These are phyloP conservation scores for Panicum miliaceum DNA, from an alignment of 176 grass and related monocot genomes.

Conservation along the genomic window DNA sequence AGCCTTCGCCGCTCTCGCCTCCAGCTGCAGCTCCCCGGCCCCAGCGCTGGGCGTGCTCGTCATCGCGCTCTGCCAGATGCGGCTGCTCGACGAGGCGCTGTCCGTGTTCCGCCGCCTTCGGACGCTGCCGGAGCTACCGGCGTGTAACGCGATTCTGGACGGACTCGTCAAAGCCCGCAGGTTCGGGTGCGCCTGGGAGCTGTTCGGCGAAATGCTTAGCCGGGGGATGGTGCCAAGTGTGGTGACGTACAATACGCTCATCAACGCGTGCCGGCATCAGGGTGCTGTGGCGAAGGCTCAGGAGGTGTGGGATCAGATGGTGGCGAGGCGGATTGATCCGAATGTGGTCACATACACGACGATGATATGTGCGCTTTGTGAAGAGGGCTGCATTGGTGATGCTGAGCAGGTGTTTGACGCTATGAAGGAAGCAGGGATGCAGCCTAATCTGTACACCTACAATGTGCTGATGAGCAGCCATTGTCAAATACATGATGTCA, in stretches of 20 bases:
- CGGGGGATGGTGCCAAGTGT: conserved; percentile 50
- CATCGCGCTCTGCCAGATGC: conserved; percentile 56
- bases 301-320: conserved; percentile 57
- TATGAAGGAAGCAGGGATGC: conserved; percentile 57
- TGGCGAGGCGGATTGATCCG: conserved; percentile 26
- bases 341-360: conserved; percentile 60
- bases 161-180: conserved; percentile 42
- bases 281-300: conserved; percentile 40
- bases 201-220: conserved; percentile 60
- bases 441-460: conserved; percentile 54
- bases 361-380: conserved; percentile 54
- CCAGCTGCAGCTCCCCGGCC: conserved; percentile 35
- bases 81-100: conserved; percentile 46
- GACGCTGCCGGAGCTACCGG: conserved; percentile 40
- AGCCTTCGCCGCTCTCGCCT: conserved; percentile 44
- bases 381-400: conserved; percentile 43
- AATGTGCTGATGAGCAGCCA: conserved; percentile 56
- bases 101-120: conserved; percentile 42
- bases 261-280: conserved; percentile 50
- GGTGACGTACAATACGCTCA: conserved; percentile 61
- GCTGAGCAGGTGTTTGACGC: conserved; percentile 32
- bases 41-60: conserved; percentile 57
- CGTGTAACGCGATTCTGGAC: conserved; percentile 51
- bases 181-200: conserved; percentile 37
- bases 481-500: conserved; percentile 37